phyloP scores from a whole-genome alignment of 2,329 filamentous ascomycete genomes.

The Fusarium xyrophilum region DNA sequence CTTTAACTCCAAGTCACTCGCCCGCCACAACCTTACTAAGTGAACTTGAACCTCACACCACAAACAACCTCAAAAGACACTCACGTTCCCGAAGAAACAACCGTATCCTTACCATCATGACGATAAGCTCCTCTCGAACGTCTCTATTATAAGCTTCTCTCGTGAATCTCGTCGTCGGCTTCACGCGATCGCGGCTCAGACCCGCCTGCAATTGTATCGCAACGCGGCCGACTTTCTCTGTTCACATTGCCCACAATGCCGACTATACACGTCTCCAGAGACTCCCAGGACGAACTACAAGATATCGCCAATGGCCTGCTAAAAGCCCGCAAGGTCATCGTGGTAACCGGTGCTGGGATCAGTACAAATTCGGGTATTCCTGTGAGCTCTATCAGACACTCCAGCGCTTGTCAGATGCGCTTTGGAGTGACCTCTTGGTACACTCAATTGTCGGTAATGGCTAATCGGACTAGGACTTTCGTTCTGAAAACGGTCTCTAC shows the following conservation, averaged over 20 bases:
- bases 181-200: constrained; percentile 29
- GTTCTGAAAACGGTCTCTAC: constrained; percentile 75
- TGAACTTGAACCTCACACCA: constrained; percentile 33
- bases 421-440: not conserved
- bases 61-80: not conserved
- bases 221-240: constrained; percentile 38
- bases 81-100: not conserved
- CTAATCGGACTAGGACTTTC: constrained; percentile 64
- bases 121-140: constrained; percentile 3
- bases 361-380: constrained; percentile 79
- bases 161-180: constrained; percentile 22
- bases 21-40: constrained; percentile 26
- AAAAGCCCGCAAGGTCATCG: constrained; percentile 72
- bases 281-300: constrained; percentile 63
- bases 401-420: constrained; percentile 12
- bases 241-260: constrained; percentile 56
- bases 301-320: constrained; percentile 69
- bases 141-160: constrained; percentile 10
- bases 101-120: constrained; percentile 30
- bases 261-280: constrained; percentile 61
- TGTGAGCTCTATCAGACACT: constrained; percentile 50
- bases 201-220: constrained; percentile 28
- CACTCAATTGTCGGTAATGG: not conserved
- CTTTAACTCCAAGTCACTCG: constrained; percentile 21
- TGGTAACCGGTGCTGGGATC: constrained; percentile 76